Conservation (phyloP, 805 yeast genomes). For the Maudiozyma pseudohumilis region DNA sequence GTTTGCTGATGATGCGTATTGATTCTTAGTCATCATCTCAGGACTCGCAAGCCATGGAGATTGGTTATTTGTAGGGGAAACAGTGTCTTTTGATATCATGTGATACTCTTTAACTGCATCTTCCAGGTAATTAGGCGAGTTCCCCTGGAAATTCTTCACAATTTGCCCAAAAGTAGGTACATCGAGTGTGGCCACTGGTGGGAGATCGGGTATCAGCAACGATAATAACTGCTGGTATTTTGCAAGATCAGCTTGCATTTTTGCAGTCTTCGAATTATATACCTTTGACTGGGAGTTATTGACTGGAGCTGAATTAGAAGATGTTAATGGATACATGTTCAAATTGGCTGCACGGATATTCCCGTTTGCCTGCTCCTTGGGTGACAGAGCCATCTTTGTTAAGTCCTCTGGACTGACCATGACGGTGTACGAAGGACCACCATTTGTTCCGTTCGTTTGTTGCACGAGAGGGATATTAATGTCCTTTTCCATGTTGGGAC, state of each 20-base stretch:
- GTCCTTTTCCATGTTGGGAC: too few relatives aligned
- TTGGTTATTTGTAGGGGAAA: slow-evolving; percentile 4
- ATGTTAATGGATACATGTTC: too few relatives aligned
- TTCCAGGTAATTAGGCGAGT: slow-evolving; percentile 8
- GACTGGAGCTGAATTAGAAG: too few relatives aligned
- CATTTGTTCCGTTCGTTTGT: too few relatives aligned
- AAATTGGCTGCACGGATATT: too few relatives aligned
- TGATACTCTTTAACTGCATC: slow-evolving; percentile 21
- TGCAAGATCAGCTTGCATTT: slow-evolving; percentile 12
- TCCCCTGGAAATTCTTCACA: slow-evolving; percentile 13
- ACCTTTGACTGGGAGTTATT: too few relatives aligned
- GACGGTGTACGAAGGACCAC: too few relatives aligned
- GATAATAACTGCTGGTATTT: slow-evolving; percentile 19
- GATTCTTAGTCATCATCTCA: slow-evolving; percentile 5
- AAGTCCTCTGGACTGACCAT: too few relatives aligned
- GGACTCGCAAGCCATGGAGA: slow-evolving; percentile 12
- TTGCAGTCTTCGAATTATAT: slow-evolving; percentile 9
- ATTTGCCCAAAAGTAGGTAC: slow-evolving; percentile 21
- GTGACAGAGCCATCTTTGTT: too few relatives aligned
- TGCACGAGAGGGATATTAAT: too few relatives aligned
- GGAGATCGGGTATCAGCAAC: slow-evolving; percentile 20
- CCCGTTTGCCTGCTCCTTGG: too few relatives aligned
- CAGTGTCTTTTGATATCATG: slow-evolving; percentile 9
- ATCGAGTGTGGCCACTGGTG: slow-evolving; percentile 20
- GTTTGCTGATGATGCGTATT: slow-evolving; percentile 4